Evolutionary conservation across 2,329 filamentous ascomycete genomes (phyloP).

Genomic region (Pseudocercospora crystallina): DNA sequence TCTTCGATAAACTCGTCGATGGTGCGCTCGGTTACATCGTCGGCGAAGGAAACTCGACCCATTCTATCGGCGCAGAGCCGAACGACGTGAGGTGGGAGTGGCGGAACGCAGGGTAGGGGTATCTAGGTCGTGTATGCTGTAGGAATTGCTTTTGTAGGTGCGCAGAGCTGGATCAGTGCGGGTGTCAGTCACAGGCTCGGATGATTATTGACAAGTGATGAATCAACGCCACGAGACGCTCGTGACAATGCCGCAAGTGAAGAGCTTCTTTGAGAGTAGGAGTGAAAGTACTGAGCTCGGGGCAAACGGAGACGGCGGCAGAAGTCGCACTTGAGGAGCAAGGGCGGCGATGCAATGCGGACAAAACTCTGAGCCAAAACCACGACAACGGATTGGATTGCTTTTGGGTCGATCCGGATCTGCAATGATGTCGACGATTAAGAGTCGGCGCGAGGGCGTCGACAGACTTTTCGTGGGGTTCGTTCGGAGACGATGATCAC

Average conservation of each 20-base stretch:
- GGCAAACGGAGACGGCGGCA: too few relatives aligned
- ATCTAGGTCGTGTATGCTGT: constrained; percentile 7
- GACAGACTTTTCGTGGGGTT: too few relatives aligned
- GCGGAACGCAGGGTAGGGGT: background rate
- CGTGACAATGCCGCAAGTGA: constrained; percentile 11
- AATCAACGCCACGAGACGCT: constrained; percentile 5
- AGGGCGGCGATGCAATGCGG: too few relatives aligned
- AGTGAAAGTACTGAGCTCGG: background rate
- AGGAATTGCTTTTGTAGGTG: constrained; percentile 1
- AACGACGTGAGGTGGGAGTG: constrained; percentile 29
- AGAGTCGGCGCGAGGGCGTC: too few relatives aligned
- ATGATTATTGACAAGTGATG: constrained; percentile 2
- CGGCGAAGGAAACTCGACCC: constrained; percentile 54
- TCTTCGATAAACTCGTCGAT: constrained; percentile 51
- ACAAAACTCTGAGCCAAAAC: too few relatives aligned
- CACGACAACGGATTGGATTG: too few relatives aligned
- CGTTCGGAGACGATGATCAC: too few relatives aligned
- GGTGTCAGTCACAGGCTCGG: background rate
- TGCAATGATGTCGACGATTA: too few relatives aligned
- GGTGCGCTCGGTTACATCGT: constrained; percentile 48
- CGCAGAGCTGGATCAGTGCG: background rate
- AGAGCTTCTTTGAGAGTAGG: background rate
- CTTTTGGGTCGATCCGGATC: too few relatives aligned
- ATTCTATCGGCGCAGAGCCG: constrained; percentile 56
- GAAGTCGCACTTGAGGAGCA: too few relatives aligned